Evolutionary conservation across 2,329 filamentous ascomycete species (phyloP).

Genomic region (Tolypocladium nubicola): DNA sequence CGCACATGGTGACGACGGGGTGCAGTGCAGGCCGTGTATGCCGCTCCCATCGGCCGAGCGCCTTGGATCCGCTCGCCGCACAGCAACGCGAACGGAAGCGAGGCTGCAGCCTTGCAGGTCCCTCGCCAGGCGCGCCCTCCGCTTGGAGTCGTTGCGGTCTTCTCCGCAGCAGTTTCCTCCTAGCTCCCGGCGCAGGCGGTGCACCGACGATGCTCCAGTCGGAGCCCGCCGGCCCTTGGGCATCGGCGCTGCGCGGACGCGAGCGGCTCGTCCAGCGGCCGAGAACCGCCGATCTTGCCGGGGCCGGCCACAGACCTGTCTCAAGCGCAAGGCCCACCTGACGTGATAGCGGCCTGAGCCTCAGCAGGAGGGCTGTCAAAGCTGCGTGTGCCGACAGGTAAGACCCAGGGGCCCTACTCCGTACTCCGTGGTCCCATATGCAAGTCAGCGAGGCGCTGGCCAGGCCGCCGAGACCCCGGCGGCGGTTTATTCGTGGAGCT

Average conservation of each 20-base stretch:
- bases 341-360: neutral
- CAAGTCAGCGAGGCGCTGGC: neutral
- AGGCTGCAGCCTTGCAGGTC: neutral
- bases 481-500: neutral
- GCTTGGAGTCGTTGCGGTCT: neutral
- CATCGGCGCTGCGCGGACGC: neutral
- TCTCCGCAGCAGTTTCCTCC: neutral
- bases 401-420: neutral
- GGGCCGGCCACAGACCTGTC: neutral
- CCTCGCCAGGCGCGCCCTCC: neutral
- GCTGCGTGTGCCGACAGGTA: neutral
- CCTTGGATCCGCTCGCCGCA: neutral
- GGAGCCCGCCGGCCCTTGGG: neutral
- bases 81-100: neutral
- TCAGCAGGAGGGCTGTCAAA: neutral
- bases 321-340: neutral
- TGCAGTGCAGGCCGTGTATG: neutral
- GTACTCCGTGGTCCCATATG: neutral
- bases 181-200: neutral
- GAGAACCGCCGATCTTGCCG: neutral
- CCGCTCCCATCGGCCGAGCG: neutral
- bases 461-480: neutral
- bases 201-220: neutral
- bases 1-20: slow-evolving; percentile 35
- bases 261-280: neutral